Percentiles rank a stretch among this genome's conserved stretches.
phyloP scores from a whole-genome alignment of 805 yeast genomes.

The Myxozyma geophila region DNA sequence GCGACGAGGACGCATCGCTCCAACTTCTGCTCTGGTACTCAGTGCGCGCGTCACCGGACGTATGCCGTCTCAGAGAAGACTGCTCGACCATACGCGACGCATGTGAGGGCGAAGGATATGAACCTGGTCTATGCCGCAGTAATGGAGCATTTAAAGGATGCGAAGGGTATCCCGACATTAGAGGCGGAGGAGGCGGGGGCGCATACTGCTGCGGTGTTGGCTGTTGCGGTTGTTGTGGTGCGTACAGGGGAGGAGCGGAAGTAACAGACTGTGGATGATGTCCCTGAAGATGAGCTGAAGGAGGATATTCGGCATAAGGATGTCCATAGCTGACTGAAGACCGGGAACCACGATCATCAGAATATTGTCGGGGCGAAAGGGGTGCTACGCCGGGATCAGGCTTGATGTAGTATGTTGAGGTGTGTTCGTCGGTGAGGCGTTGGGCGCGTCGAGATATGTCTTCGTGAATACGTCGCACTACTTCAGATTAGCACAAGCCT shows the following conservation, averaged over 20 bases:
- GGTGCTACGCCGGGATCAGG: constrained; percentile 12
- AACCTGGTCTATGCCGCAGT: constrained; percentile 29
- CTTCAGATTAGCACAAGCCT: not conserved
- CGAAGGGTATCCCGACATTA: not conserved
- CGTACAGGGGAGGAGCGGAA: not conserved
- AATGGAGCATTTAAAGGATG: constrained; percentile 20
- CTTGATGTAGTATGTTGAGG: constrained; percentile 8
- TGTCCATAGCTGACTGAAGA: constrained; percentile 8
- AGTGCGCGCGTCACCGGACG: constrained; percentile 25
- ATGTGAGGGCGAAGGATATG: constrained; percentile 27
- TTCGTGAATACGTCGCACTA: constrained; percentile 20
- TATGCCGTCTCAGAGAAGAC: constrained; percentile 22
- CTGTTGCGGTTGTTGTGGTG: not conserved
- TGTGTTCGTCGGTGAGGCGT: constrained; percentile 13
- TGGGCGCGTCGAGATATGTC: constrained; percentile 16
- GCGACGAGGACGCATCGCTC: constrained; percentile 22
- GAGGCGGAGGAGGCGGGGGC: constrained; percentile 15
- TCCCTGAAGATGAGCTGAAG: not conserved
- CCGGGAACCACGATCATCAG: constrained; percentile 14
- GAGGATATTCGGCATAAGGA: constrained; percentile 3
- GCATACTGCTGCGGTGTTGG: constrained; percentile 14
- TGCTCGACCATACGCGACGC: constrained; percentile 9
- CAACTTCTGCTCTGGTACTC: constrained; percentile 12
- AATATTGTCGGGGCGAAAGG: constrained; percentile 18
- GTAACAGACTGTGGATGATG: constrained; percentile 9